Evolutionary conservation across 1,284 basidiomycete genomes (phyloP).

Genomic region (Athelia psychrophila): DNA sequence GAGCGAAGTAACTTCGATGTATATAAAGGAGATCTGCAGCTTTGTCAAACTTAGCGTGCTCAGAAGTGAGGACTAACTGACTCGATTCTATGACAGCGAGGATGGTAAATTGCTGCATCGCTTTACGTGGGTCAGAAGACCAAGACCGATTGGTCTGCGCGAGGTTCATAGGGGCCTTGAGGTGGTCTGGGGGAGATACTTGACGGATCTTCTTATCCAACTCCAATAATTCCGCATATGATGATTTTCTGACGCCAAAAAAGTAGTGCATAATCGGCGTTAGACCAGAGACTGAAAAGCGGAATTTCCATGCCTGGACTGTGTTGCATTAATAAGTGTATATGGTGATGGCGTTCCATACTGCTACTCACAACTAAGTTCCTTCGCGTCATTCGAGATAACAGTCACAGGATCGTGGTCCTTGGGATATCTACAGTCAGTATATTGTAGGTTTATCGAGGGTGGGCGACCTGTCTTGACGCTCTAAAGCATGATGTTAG

Average conservation of each 20-base stretch:
- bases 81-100: conserved; percentile 42
- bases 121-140: conserved; percentile 34
- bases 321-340: neutral
- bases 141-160: conserved; percentile 31
- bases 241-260: conserved; percentile 31
- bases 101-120: conserved; percentile 45
- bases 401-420: conserved; percentile 27
- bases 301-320: conserved; percentile 49
- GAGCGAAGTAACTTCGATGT: conserved; percentile 48
- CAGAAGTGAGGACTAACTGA: conserved; percentile 29
- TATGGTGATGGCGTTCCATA: no score
- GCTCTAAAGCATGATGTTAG: conserved; percentile 25
- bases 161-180: conserved; percentile 7
- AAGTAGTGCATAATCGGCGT: conserved; percentile 39
- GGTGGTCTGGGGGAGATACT: conserved; percentile 39
- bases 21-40: conserved; percentile 47
- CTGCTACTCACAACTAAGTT: conserved; percentile 40
- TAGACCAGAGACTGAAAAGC: conserved; percentile 43
- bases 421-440: conserved; percentile 48
- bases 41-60: no score
- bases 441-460: conserved; percentile 39
- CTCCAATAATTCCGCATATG: conserved; percentile 39
- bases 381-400: conserved; percentile 25
- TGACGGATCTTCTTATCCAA: conserved; percentile 45
- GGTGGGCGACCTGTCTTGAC: conserved; percentile 47